Base-by-base conservation (phyloP, 169 alveolate genomes). In the Cryptosporidium ryanae region DNA sequence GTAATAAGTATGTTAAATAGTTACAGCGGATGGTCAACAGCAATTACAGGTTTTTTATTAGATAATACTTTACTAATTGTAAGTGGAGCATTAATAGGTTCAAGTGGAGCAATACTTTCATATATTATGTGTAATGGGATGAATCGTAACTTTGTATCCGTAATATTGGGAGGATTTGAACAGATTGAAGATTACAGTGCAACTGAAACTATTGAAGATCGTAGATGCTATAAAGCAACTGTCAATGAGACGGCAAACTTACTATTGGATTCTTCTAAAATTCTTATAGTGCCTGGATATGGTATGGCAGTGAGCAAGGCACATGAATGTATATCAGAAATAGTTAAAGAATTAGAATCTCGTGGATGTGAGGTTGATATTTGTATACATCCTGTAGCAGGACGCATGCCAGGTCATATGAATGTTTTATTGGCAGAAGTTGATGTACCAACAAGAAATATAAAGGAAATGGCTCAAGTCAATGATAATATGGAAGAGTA, bases 21-120 rank as follows among this genome's bases (percentile, higher is more conserved):
- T 64, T 93, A 95, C 82, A 90, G 95, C 27, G 97, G 97, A 31
- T 95, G 96, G 96, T 94, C 97, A 21, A 76, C 93, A 15, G 92
- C 95, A 23, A 94, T 94, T 18, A 91, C 90, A 68, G 97, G 96
- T 2, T 91, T 94, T 66, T 66, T 95, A 89, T 91, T 93, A 43
- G 90, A 93, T 64, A 92, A 92, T 82, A 89, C 91, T 61, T 71
- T 92, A 12, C 90, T 94, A 48, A 94, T 95, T 66, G 90, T 93
- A 23, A 84, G 93, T 38, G 96, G 96, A 8, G 90, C 95, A 31
- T 76, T 93, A 25, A 90, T 92, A 50, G 96, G 96, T 34, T 82
- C 93, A 18, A 91, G 94, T 10, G 95, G 95, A 23, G 94, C 94
- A 23, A 89, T 91, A 76, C 92, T 93, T 1, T 83, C 94, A 25